Base-by-base conservation (phyloP, 2,329 filamentous ascomycete genomes). In the Stachybotrys elegans region DNA sequence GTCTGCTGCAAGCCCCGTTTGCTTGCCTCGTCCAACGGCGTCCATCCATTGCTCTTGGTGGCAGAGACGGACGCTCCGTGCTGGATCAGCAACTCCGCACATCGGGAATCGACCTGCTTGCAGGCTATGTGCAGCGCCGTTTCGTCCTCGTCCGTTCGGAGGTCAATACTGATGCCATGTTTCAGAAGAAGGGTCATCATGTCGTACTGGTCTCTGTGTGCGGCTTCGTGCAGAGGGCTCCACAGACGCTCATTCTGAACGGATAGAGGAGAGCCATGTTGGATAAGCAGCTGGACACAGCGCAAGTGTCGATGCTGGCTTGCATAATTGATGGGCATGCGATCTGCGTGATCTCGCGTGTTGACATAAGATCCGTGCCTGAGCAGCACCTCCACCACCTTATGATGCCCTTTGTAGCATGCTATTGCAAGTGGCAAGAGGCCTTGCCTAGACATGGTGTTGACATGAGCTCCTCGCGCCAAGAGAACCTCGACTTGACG, bases 381-480 rank as follows among this genome's bases (percentile, higher is more conserved):
- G n/a, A 37, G 34, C 19, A 37, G 19, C 13, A 20, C 6, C 19
- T 37, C 34, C 16, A 37, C 34, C 19, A 37, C 34, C 16, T 37
- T 19, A 5, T 8, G n/a, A 37, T 37, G n/a, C n/a, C 34, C 34
- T 37, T 37, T 37, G n/a, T 19, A 4, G 20, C 34, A 37, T 4
- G 34, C 34, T 6, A 7, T 37, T 12, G 34, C 34, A 20, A 37
- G 34, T 37, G 34, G 34, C 34, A 37, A 19, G 16, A 6, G n/a
- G 4, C 34, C 34, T 12, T 5, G 6, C 19, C 20, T 37, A 16
- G 34, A 37, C 34, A 37, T 37, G 34, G 34, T 37, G 16, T 37
- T 37, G 34, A 37, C 34, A 37, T 37, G 34, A 13, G 34, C 34
- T 37, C 34, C 34, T 12, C 34, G 34, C n/a, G 34, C 34, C n/a